A percentile compares a stretch with the other conserved stretches of the same genome.
Evolutionary conservation across 192 early-diverging fungal genomes (phyloP).

Genomic region (Podila verticillata): DNA sequence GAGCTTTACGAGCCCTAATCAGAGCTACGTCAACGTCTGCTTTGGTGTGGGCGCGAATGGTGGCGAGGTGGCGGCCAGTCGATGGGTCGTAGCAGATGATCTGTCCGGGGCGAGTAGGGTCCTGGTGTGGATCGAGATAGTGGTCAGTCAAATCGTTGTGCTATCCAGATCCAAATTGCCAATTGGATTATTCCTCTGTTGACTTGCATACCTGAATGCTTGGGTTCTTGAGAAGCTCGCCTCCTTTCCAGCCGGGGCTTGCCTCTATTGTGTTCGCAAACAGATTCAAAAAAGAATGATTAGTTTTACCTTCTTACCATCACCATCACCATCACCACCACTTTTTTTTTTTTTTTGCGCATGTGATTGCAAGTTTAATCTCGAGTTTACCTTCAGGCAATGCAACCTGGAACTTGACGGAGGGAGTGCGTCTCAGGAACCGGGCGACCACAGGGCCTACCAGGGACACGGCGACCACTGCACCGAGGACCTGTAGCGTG

Average conservation of each 20-base stretch:
- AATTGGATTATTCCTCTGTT: no score
- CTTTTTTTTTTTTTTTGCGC: background rate
- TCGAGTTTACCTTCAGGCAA: background rate
- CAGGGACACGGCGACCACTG: background rate
- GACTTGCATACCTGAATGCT: constrained; percentile 51
- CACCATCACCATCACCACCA: background rate
- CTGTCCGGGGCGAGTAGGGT: constrained; percentile 54
- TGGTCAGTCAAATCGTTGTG: background rate
- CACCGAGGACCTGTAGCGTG: background rate
- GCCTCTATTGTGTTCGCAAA: constrained; percentile 41
- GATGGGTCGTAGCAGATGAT: constrained; percentile 90
- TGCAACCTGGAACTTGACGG: background rate
- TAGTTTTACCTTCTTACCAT: background rate
- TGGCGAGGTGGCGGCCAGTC: constrained; percentile 77
- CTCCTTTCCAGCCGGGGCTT: constrained; percentile 58
- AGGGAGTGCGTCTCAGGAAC: background rate
- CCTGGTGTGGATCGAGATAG: constrained; percentile 26
- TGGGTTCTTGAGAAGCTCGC: constrained; percentile 57
- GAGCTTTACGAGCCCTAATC: constrained; percentile 67
- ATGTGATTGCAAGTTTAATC: background rate
- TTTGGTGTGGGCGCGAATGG: constrained; percentile 63
- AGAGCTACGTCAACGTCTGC: constrained; percentile 68
- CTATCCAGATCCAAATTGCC: background rate
- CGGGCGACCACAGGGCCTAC: background rate
- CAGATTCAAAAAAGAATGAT: background rate